phyloP scores from a whole-genome alignment of 2,329 filamentous ascomycete species.

The Curvularia eragrostidis region DNA sequence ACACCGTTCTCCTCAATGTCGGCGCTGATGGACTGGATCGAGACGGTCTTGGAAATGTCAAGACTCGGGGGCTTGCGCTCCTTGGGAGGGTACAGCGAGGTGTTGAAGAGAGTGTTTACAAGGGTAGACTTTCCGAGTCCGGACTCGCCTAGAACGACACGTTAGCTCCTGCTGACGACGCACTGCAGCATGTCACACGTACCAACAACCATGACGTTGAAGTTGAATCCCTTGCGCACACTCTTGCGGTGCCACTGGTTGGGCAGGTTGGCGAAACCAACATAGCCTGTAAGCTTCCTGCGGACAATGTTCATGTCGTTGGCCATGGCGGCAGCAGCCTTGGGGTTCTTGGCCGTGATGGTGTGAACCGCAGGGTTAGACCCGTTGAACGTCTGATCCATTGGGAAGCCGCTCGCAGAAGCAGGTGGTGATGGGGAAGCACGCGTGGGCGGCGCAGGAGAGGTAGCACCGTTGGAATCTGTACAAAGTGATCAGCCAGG shows the following conservation, averaged over 20 bases:
- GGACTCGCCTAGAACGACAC: constrained; percentile 78
- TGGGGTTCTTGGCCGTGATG: constrained; percentile 69
- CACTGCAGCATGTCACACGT: constrained; percentile 55
- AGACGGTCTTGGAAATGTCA: constrained; percentile 87
- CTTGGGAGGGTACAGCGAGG: constrained; percentile 96
- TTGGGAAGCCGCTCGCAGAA: constrained; percentile 60
- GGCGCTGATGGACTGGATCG: constrained; percentile 62
- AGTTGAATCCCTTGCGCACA: constrained; percentile 99
- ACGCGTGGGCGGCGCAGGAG: constrained; percentile 53
- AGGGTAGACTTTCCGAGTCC: constrained; percentile 98
- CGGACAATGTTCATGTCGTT: constrained; percentile 88
- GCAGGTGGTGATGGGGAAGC: constrained; percentile 57
- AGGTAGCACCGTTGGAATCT: constrained; percentile 56
- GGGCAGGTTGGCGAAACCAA: constrained; percentile 97
- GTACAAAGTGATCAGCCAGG: constrained; percentile 37
- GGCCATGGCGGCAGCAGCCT: constrained; percentile 59
- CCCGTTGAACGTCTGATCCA: constrained; percentile 64
- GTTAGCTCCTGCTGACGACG: constrained; percentile 23
- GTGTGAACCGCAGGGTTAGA: constrained; percentile 60
- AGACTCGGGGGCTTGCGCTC: constrained; percentile 97
- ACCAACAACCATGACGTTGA: constrained; percentile 99
- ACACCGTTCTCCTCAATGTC: constrained; percentile 97
- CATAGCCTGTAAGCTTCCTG: constrained; percentile 96
- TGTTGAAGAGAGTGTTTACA: constrained; percentile 99
- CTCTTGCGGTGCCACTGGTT: constrained; percentile 99